Evolutionary conservation across 2,329 filamentous ascomycete genomes (phyloP).

Genomic region (Cordyceps tenuipes): DNA sequence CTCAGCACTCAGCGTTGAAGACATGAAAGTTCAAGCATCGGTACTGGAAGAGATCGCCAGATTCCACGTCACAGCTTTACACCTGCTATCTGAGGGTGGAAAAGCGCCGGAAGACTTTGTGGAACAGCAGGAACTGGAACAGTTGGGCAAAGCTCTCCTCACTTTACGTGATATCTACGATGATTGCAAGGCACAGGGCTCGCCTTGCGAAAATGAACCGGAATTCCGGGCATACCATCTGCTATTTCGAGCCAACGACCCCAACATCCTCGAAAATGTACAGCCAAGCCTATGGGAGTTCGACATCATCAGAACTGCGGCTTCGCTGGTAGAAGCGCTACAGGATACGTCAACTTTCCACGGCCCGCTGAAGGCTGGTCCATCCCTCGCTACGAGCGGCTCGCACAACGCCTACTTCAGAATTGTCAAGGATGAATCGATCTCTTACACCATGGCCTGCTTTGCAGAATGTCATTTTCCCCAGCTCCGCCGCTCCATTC

Average conservation of each 20-base stretch:
- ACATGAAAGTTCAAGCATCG: conserved; percentile 52
- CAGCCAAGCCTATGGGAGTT: conserved; percentile 46
- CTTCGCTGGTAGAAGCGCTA: conserved; percentile 51
- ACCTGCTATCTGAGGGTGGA: conserved; percentile 51
- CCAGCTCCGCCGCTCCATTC: conserved; percentile 48
- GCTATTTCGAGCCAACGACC: conserved; percentile 51
- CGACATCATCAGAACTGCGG: conserved; percentile 51
- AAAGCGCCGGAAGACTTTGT: conserved; percentile 53
- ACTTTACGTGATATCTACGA: conserved; percentile 60
- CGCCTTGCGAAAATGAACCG: conserved; percentile 52
- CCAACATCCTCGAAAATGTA: conserved; percentile 43
- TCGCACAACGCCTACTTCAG: conserved; percentile 49
- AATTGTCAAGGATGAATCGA: conserved; percentile 45
- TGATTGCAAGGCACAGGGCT: conserved; percentile 50
- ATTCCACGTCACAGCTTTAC: conserved; percentile 58
- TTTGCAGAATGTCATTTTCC: conserved; percentile 62
- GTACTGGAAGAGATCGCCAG: conserved; percentile 58
- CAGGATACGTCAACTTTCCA: conserved; percentile 50
- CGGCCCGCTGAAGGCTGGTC: conserved; percentile 45
- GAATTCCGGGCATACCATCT: conserved; percentile 61
- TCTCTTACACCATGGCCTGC: conserved; percentile 63
- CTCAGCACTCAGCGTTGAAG: conserved; percentile 47
- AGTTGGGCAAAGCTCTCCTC: conserved; percentile 56
- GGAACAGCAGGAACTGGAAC: conserved; percentile 60
- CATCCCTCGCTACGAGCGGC: conserved; percentile 40